phyloP scores from a whole-genome alignment of 805 yeast species.

The Groenewaldozyma salmanticensis region DNA sequence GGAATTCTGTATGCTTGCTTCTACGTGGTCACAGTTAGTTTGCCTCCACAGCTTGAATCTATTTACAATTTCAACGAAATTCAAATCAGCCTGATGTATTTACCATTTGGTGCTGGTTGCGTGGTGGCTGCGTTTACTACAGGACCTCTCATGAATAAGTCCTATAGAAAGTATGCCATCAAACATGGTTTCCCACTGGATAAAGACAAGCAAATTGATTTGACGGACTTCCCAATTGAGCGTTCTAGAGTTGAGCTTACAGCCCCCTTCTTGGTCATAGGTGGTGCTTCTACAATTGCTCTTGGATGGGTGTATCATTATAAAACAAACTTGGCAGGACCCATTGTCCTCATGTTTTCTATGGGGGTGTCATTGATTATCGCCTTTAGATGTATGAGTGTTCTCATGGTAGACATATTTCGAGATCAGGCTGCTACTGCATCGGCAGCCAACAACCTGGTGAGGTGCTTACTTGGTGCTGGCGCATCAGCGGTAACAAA shows the following conservation, averaged over 20 bases:
- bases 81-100: constrained; percentile 59
- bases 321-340: constrained; percentile 40
- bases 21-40: constrained; percentile 57
- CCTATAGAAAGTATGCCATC: constrained; percentile 30
- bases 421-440: constrained; percentile 67
- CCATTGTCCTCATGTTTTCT: constrained; percentile 50
- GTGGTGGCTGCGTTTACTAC: constrained; percentile 47
- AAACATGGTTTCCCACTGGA: constrained; percentile 7
- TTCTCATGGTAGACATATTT: constrained; percentile 65
- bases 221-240: constrained; percentile 44
- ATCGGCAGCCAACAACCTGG: constrained; percentile 59
- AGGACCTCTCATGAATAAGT: constrained; percentile 48
- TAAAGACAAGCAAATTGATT: constrained; percentile 21
- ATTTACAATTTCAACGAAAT: constrained; percentile 43
- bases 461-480: constrained; percentile 64
- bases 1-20: constrained; percentile 60
- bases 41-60: constrained; percentile 36
- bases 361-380: constrained; percentile 51
- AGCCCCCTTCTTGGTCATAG: constrained; percentile 34
- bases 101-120: constrained; percentile 66
- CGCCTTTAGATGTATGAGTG: constrained; percentile 43
- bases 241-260: constrained; percentile 43
- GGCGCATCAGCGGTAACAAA: constrained; percentile 57
- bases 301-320: constrained; percentile 68
- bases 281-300: constrained; percentile 35